Evolutionary conservation across 1,284 basidiomycete genomes (phyloP).

Genomic region (Tremellales sp.): DNA sequence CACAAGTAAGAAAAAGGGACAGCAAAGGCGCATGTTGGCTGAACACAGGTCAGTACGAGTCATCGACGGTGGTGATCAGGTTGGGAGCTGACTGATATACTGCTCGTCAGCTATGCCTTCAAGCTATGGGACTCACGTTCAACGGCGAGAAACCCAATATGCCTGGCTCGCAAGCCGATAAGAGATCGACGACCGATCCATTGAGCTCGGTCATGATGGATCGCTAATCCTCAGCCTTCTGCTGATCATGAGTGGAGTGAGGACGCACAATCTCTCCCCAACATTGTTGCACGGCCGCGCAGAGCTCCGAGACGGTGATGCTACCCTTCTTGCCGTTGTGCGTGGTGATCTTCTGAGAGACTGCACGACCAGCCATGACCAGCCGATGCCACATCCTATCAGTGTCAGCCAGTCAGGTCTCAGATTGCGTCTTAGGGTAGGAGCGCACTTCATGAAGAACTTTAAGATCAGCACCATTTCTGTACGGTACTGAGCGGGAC

Average conservation of each 20-base stretch:
- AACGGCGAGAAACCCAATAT: conserved; percentile 34
- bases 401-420: no score
- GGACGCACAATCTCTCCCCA: conserved; percentile 27
- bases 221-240: conserved; percentile 4
- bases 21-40: conserved; percentile 23
- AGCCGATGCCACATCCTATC: conserved; percentile 10
- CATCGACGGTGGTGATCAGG: background rate
- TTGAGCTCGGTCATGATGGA: conserved; percentile 14
- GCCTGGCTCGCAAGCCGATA: conserved; percentile 10
- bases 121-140: conserved; percentile 18
- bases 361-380: conserved; percentile 12
- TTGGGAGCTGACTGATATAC: conserved; percentile 6
- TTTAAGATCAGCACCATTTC: background rate
- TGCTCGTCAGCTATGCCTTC: background rate
- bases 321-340: conserved; percentile 20
- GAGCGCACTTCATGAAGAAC: conserved; percentile 22
- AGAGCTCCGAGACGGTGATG: conserved; percentile 22
- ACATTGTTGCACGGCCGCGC: conserved; percentile 9
- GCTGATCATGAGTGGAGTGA: background rate
- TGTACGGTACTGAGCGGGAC: background rate
- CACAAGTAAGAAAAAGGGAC: conserved; percentile 26
- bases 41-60: no score
- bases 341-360: conserved; percentile 18
- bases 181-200: conserved; percentile 3
- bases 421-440: background rate